Evolutionary conservation across 805 yeast species (phyloP).

Genomic region (Candida oleophila): DNA sequence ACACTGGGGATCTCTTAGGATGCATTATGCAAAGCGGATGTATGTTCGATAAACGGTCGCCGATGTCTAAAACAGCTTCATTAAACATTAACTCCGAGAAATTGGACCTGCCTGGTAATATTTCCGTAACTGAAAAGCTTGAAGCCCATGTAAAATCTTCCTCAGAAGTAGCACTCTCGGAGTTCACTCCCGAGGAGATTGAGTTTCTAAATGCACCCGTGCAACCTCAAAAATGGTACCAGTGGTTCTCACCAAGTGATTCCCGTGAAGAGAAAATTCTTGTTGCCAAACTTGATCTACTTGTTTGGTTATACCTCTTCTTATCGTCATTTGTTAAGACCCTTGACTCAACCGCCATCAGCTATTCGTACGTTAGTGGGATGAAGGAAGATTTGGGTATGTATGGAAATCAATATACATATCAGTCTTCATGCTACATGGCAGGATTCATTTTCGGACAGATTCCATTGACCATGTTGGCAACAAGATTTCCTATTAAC

Average conservation of each 20-base stretch:
- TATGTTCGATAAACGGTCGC: too few species aligned
- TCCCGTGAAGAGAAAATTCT: slow-evolving; percentile 27
- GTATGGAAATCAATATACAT: slow-evolving; percentile 23
- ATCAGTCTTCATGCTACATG: slow-evolving; percentile 12
- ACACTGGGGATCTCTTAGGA: too few species aligned
- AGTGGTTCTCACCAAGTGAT: slow-evolving; percentile 27
- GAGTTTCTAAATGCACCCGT: slow-evolving; percentile 9
- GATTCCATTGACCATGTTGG: slow-evolving; percentile 21
- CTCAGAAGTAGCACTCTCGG: background rate
- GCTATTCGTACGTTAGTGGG: slow-evolving; percentile 26
- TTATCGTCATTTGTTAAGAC: slow-evolving; percentile 25
- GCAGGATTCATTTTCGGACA: slow-evolving; percentile 33
- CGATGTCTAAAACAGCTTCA: background rate
- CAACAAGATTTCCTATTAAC: slow-evolving; percentile 17
- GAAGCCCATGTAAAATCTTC: background rate
- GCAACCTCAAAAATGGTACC: slow-evolving; percentile 23
- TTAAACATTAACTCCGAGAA: background rate
- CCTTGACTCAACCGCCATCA: slow-evolving; percentile 19
- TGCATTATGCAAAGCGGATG: too few species aligned
- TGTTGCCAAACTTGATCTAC: slow-evolving; percentile 27
- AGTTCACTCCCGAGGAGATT: slow-evolving; percentile 11
- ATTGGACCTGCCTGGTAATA: background rate
- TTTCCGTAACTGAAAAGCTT: background rate
- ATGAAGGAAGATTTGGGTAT: slow-evolving; percentile 20
- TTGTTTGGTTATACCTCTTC: slow-evolving; percentile 23